Conservation (phyloP, 805 yeast species). For the Saturnispora sanitii region DNA sequence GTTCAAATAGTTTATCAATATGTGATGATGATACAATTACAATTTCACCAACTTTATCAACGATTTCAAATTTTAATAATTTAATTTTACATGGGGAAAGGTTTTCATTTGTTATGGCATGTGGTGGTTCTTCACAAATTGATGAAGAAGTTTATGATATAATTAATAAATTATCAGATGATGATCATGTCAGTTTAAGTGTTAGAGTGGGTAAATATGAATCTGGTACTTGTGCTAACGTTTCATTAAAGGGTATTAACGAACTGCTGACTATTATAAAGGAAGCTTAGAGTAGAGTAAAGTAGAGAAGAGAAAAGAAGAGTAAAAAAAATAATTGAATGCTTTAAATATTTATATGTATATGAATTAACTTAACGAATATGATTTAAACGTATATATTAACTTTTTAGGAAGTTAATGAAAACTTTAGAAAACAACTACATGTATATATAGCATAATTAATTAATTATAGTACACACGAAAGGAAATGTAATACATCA, state of each 20-base stretch:
- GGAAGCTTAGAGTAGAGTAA: no score
- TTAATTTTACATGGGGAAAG: neutral
- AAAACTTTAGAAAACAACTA: neutral
- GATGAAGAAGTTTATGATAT: conserved; percentile 58
- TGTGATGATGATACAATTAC: conserved; percentile 9
- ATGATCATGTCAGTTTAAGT: conserved; percentile 48
- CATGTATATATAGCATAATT: neutral
- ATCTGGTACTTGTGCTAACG: conserved; percentile 39
- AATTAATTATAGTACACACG: neutral
- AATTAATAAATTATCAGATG: conserved; percentile 34
- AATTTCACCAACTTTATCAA: conserved; percentile 11
- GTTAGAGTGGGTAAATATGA: conserved; percentile 44
- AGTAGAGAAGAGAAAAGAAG: no score
- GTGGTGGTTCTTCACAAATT: conserved; percentile 60
- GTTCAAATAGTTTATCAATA: conserved; percentile 14
- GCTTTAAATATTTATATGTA: no score
- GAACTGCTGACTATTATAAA: conserved; percentile 49
- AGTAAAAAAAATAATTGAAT: no score
- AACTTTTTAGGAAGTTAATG: neutral
- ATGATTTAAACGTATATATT: no score
- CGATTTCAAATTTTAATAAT: neutral
- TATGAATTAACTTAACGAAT: no score
- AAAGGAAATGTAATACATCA: neutral
- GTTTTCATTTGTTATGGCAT: conserved; percentile 40
- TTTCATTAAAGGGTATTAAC: conserved; percentile 58